Evolutionary conservation across 495 filamentous ascomycete genomes (phyloP).

Genomic region (Penicillium goetzii): DNA sequence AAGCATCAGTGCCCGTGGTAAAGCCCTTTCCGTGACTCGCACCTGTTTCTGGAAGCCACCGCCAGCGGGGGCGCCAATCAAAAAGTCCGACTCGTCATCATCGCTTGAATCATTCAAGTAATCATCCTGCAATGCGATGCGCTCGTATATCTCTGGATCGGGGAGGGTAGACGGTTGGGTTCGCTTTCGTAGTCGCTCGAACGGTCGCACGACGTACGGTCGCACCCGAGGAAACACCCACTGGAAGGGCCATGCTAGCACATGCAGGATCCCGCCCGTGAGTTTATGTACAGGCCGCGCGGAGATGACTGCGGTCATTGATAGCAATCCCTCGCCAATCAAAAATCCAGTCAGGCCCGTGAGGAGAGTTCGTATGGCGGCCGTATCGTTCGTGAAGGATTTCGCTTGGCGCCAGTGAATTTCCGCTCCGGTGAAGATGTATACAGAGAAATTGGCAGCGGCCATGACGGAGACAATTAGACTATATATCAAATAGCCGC

Average conservation of each 20-base stretch:
- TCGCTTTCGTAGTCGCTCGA: conserved; percentile 15
- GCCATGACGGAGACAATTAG: conserved; percentile 43
- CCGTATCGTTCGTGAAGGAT: conserved; percentile 40
- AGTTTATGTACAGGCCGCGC: conserved; percentile 30
- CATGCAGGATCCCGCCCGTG: conserved; percentile 36
- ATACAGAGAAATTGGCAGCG: conserved; percentile 43
- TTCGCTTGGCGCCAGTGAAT: conserved; percentile 48
- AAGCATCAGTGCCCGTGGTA: conserved; percentile 27
- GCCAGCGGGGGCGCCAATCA: conserved; percentile 17
- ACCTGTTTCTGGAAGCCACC: conserved; percentile 11
- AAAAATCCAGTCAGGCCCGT: conserved; percentile 44
- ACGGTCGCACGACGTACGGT: conserved; percentile 13
- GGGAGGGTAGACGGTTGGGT: conserved; percentile 23
- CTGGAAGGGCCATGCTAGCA: conserved; percentile 38
- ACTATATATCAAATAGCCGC: conserved; percentile 19
- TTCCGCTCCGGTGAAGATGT: conserved; percentile 43
- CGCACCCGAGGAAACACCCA: conserved; percentile 25
- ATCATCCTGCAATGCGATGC: conserved; percentile 34
- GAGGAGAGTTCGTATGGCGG: conserved; percentile 41
- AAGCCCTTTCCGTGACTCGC: conserved; percentile 20
- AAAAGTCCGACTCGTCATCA: conserved; percentile 32
- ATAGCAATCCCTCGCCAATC: conserved; percentile 37
- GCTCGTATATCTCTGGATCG: conserved; percentile 38
- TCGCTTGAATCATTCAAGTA: conserved; percentile 37
- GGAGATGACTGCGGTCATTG: conserved; percentile 33